These are phyloP conservation scores for Elaeis oleifera DNA, from an alignment of 202 grass and related monocot genomes.

Conservation along the genomic window DNA sequence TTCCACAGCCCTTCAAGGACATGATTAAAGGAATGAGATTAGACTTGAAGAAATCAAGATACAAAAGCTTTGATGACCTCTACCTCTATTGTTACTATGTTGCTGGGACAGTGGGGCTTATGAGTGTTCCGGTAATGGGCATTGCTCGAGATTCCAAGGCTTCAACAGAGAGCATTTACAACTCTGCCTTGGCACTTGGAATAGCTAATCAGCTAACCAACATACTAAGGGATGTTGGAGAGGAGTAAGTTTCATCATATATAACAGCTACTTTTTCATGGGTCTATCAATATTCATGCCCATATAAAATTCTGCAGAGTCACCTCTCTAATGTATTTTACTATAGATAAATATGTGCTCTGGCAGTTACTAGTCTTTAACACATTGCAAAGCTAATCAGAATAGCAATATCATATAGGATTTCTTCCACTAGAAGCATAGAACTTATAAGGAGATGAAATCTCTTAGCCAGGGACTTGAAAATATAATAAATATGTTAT, in stretches of 20 bases:
- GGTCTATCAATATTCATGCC: too few species aligned
- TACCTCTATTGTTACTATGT: slow-evolving; percentile 99
- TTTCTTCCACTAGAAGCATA: too few species aligned
- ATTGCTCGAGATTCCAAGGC: slow-evolving; percentile 68
- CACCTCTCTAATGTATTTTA: too few species aligned
- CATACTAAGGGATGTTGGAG: slow-evolving; percentile 90
- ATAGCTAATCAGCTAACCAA: slow-evolving; percentile 96
- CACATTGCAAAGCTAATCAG: too few species aligned
- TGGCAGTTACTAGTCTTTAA: too few species aligned
- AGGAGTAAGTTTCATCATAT: slow-evolving; percentile 53
- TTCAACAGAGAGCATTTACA: slow-evolving; percentile 64
- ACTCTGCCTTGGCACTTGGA: slow-evolving; percentile 75
- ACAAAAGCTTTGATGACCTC: slow-evolving; percentile 75
- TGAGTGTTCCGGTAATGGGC: slow-evolving; percentile 95
- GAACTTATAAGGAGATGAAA: too few species aligned
- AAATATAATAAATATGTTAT: too few species aligned
- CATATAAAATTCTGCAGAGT: too few species aligned
- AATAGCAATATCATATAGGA: too few species aligned
- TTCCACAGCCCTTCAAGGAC: slow-evolving; percentile 84
- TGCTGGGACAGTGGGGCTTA: slow-evolving; percentile 81
- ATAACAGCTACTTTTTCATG: too few species aligned
- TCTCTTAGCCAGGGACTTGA: too few species aligned
- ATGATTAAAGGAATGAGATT: slow-evolving; percentile 96
- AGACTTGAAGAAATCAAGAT: slow-evolving; percentile 84
- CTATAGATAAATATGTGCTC: too few species aligned